Evolutionary conservation across 306 rosid species (phyloP), one percentile per base, ranked within the genome.

Genomic region (Cicer cuneatum): DNA sequence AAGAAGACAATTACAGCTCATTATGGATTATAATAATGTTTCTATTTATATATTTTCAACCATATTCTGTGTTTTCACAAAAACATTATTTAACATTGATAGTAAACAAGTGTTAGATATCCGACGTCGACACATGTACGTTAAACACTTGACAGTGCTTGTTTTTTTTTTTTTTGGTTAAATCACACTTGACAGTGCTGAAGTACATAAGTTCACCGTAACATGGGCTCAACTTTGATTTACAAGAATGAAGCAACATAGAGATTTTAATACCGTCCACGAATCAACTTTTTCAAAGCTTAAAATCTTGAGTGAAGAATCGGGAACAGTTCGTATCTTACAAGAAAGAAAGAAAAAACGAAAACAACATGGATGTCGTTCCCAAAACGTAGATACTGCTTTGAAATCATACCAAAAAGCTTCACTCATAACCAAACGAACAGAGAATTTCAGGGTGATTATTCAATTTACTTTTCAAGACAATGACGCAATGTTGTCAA

Each of bases 391-490:
- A 69, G 41, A 71, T 47, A 46, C 57, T 41, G 67, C 81, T 54
- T 62, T 15, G 51, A 40, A 80, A 64, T 58, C 64, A 63, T 11
- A 33, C 67, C 16, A 29, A 82, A 79, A 68, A 76, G 46, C 56
- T 71, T 53, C 70, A 58, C 66, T 43, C 63, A 14, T 57, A 43
- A 58, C 58, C 70, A 74, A 69, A 58, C 38, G 11, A 74, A 42
- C 24, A 54, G 65, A 24, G 45, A 76, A 64, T 16, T 69, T 54
- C 41, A 10, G 56, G 69, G 71, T 15, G 29, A 51, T 60, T 42
- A 67, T 61, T 69, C 63, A 56, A 18, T 71, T 57, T 56, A 62
- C 49, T 60, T 57, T 60, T 52, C 57, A 76, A 80, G 71, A 60
- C 71, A 83, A 74, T 8, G 69, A 75, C 71, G 66, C 71, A 47